Evolutionary conservation across 2,329 filamentous ascomycete genomes (phyloP).

Genomic region (Beauveria pseudobassiana): DNA sequence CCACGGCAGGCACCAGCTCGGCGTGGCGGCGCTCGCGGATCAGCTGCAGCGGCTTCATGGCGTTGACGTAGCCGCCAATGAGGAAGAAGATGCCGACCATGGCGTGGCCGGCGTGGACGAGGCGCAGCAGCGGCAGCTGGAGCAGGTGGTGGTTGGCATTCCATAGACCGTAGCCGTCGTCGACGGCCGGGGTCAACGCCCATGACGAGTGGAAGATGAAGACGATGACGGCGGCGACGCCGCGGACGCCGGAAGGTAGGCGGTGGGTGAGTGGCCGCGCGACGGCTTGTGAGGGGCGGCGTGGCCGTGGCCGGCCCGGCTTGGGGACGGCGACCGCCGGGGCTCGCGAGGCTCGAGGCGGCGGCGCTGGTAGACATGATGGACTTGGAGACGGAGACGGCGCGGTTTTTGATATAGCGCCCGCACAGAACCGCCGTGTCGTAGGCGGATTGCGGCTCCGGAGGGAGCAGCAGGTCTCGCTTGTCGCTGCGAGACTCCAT

Average conservation of each 20-base stretch:
- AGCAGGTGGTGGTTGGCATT: slow-evolving; percentile 1
- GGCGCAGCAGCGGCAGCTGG: slow-evolving; percentile 10
- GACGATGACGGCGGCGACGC: slow-evolving; percentile 6
- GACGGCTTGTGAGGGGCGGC: neutral
- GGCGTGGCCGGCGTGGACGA: slow-evolving; percentile 10
- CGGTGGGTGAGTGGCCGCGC: neutral
- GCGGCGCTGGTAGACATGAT: neutral
- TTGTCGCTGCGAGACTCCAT: neutral
- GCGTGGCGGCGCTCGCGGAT: neutral
- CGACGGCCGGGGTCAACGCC: neutral
- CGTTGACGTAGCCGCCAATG: slow-evolving; percentile 12
- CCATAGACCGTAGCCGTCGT: slow-evolving; percentile 1
- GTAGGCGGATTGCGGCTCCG: neutral
- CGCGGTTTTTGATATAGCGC: slow-evolving; percentile 2
- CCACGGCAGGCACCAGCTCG: slow-evolving; percentile 1
- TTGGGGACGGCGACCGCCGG: neutral
- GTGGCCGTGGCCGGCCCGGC: neutral
- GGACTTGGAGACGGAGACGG: neutral
- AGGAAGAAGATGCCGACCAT: slow-evolving; percentile 14
- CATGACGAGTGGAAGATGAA: slow-evolving; percentile 1
- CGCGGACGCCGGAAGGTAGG: slow-evolving; percentile 4
- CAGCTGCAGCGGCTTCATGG: neutral
- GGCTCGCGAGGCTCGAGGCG: neutral
- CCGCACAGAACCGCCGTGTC: neutral
- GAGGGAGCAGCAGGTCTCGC: neutral